phyloP scores from a whole-genome alignment of 1,284 basidiomycete species.

The Moesziomyces sp. region DNA sequence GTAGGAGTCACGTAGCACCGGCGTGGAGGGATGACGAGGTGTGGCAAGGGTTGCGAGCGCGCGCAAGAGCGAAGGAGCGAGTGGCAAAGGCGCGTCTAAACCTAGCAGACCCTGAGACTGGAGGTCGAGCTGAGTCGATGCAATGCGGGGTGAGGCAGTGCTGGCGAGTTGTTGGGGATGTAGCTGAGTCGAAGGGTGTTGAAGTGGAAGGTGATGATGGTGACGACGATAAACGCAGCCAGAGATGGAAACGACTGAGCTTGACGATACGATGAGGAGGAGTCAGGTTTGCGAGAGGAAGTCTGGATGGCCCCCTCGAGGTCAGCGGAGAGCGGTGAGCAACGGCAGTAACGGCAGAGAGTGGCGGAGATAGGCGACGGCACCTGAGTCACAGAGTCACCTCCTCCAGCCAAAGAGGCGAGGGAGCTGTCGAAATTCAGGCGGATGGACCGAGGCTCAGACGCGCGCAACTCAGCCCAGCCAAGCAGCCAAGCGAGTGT shows the following conservation, averaged over 20 bases:
- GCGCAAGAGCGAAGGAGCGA: no score
- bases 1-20: neutral
- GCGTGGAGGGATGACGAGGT: conserved; percentile 5
- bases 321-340: no score
- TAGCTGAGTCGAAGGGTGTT: conserved; percentile 13
- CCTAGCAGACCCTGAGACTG: no score
- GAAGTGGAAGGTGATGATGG: conserved; percentile 1
- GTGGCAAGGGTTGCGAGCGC: neutral
- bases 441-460: conserved; percentile 4
- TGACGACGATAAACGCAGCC: conserved; percentile 8
- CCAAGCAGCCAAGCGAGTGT: no score
- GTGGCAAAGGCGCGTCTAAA: no score
- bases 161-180: no score
- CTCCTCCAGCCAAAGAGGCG: no score
- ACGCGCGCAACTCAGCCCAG: no score
- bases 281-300: neutral
- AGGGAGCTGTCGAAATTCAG: conserved; percentile 1
- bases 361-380: conserved; percentile 26
- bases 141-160: neutral
- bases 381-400: neutral
- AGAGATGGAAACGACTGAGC: neutral
- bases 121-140: neutral
- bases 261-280: conserved; percentile 3
- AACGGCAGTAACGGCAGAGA: neutral
- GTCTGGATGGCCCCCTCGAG: no score